These are phyloP conservation scores for Zygosaccharomyces siamensis DNA, from an alignment of 805 yeast genomes.

Conservation along the genomic window DNA sequence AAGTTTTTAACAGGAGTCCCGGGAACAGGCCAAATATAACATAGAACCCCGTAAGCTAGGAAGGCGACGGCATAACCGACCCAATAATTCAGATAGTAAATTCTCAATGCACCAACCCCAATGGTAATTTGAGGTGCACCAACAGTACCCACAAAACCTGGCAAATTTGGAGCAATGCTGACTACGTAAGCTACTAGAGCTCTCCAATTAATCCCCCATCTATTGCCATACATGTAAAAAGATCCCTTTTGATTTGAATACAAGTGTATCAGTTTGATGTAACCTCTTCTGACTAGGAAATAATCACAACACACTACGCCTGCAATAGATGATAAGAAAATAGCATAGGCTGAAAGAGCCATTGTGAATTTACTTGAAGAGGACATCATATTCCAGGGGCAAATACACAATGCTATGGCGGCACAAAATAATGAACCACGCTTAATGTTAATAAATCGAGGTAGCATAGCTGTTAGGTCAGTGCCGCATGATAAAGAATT, in stretches of 20 bases:
- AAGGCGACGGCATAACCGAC: slow-evolving; percentile 65
- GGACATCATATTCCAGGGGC: slow-evolving; percentile 73
- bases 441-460: slow-evolving; percentile 53
- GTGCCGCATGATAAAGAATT: slow-evolving; percentile 59
- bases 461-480: slow-evolving; percentile 53
- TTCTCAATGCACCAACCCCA: slow-evolving; percentile 67
- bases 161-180: slow-evolving; percentile 39
- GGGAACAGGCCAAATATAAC: slow-evolving; percentile 49
- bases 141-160: slow-evolving; percentile 46
- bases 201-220: slow-evolving; percentile 67
- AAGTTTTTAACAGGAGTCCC: slow-evolving; percentile 39
- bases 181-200: slow-evolving; percentile 60
- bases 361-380: slow-evolving; percentile 66
- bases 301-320: slow-evolving; percentile 59
- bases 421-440: slow-evolving; percentile 68
- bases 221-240: slow-evolving; percentile 49
- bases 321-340: slow-evolving; percentile 73
- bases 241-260: slow-evolving; percentile 42
- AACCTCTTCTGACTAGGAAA: slow-evolving; percentile 66
- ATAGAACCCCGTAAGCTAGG: slow-evolving; percentile 48
- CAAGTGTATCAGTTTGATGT: slow-evolving; percentile 55
- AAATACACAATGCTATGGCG: slow-evolving; percentile 56
- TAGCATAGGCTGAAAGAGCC: slow-evolving; percentile 70
- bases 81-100: slow-evolving; percentile 68
- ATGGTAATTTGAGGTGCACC: slow-evolving; percentile 49